Percentiles rank a stretch among this genome's conserved stretches.
These are phyloP conservation scores for Geosiphon pyriformis DNA, from an alignment of 192 early-diverging fungal species.

Conservation along the genomic window DNA sequence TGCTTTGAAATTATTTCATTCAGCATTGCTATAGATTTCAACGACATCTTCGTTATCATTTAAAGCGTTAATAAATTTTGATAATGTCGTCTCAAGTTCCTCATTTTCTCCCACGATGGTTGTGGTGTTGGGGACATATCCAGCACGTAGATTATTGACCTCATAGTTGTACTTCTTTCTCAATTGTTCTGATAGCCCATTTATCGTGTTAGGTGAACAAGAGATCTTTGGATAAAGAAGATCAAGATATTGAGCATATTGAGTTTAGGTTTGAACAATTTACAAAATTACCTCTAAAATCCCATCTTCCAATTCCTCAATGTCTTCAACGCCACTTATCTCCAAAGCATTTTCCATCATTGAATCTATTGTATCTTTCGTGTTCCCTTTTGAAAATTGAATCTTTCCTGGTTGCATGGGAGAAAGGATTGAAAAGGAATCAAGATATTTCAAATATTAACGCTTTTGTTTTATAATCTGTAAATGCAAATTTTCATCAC, in stretches of 20 bases:
- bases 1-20: no score
- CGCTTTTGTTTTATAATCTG: not conserved
- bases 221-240: conserved; percentile 28
- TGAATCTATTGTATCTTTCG: conserved; percentile 44
- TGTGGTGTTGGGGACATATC: conserved; percentile 46
- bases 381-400: conserved; percentile 40
- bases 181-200: conserved; percentile 41
- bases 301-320: conserved; percentile 42
- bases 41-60: conserved; percentile 64
- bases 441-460: not conserved
- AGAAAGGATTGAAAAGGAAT: not conserved
- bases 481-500: conserved; percentile 19
- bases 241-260: not conserved
- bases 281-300: conserved; percentile 40
- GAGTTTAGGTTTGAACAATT: not conserved
- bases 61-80: conserved; percentile 44
- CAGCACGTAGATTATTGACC: conserved; percentile 50
- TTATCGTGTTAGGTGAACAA: conserved; percentile 49
- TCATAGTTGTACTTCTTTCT: conserved; percentile 41
- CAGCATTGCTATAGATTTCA: conserved; percentile 49
- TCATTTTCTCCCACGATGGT: conserved; percentile 38
- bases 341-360: conserved; percentile 59
- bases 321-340: conserved; percentile 50
- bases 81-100: conserved; percentile 39
- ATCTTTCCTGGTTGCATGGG: conserved; percentile 23